Evolutionary conservation across 345 rosid genomes (phyloP), one percentile per base, ranked within the genome.

Genomic region (Moricandia moricandioides): DNA sequence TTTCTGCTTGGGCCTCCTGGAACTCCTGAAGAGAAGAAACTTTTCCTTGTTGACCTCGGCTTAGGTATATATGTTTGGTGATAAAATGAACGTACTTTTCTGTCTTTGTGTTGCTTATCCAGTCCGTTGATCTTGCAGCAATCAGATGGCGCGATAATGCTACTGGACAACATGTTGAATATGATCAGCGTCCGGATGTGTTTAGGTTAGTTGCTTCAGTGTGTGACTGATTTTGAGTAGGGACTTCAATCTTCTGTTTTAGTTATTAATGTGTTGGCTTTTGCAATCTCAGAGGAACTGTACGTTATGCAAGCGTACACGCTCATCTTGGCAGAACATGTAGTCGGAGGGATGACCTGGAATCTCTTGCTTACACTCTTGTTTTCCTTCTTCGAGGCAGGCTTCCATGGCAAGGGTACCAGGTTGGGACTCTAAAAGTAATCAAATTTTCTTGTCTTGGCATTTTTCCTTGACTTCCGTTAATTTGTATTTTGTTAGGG

Each of bases 181-280:
- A 95, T 83, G 99, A 95, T 82, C 99, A 95, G 75, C 96, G 97
- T 33, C 99, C 96, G 10, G 97, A 95, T 88, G 97, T 95, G 73
- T 95, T 95, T 80, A 90, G 99, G 99, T 89, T 65, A 67, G 67
- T 56, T 62, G 7, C 52, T 30, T 30, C 33, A 30, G 24, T 63
- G 27, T 30, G 56, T 52, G 57, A 64, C 35, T 79, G 56, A 63
- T 69, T 31, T 8, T 76, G 24, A 17, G 39, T 14, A 68, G 37
- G 45, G 62, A 65, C 18, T 71, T 62, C 34, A 29, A 5, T n/a
- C 17, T 43, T 43, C 51, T n/a, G 49, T 64, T 54, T 54, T 43
- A 64, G 43, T 51, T 71, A 12, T 4, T n/a, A 12, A 59, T 12
- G 35, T 51, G 27, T 67, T 62, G 34, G 34, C 56, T 52, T 69